These are phyloP conservation scores for Cubamyces lactineus DNA, from an alignment of 768 basidiomycete species.

Conservation along the genomic window DNA sequence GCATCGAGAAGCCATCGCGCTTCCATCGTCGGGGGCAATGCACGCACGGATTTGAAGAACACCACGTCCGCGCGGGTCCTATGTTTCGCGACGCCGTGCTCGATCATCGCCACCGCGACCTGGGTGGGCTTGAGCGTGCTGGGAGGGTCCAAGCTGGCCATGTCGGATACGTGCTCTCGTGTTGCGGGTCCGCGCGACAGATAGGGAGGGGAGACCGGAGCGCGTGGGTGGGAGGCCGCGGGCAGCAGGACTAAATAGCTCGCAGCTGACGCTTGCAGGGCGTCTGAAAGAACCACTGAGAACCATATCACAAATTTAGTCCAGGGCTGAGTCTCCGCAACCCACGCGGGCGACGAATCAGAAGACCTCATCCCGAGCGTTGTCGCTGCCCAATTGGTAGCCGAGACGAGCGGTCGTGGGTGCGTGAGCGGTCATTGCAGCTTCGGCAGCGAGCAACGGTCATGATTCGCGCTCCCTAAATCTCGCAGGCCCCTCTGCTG, in stretches of 20 bases:
- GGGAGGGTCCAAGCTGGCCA: constrained; percentile 31
- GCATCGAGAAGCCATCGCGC: background rate
- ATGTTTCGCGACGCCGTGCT: constrained; percentile 64
- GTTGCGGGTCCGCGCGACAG: constrained; percentile 2
- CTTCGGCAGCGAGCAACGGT: background rate
- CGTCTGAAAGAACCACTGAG: constrained; percentile 13
- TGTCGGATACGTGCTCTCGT: background rate
- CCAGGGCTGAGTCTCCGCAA: constrained; percentile 8
- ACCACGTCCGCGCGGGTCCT: constrained; percentile 59
- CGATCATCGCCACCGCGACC: constrained; percentile 60
- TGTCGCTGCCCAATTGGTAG: background rate
- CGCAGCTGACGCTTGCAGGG: constrained; percentile 13
- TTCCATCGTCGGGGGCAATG: background rate
- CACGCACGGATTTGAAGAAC: constrained; percentile 70
- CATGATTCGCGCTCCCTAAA: background rate
- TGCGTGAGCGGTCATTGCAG: background rate
- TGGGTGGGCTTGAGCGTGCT: constrained; percentile 60
- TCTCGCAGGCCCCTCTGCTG: background rate
- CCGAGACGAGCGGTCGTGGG: background rate
- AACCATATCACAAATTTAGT: constrained; percentile 9
- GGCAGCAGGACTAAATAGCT: constrained; percentile 13
- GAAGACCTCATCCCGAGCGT: background rate
- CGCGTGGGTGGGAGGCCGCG: constrained; percentile 8
- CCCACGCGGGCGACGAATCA: constrained; percentile 4
- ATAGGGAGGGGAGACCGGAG: background rate